Evolutionary conservation across 257 asterid genomes (phyloP).

Genomic region (Solanum pinnatisectum): DNA sequence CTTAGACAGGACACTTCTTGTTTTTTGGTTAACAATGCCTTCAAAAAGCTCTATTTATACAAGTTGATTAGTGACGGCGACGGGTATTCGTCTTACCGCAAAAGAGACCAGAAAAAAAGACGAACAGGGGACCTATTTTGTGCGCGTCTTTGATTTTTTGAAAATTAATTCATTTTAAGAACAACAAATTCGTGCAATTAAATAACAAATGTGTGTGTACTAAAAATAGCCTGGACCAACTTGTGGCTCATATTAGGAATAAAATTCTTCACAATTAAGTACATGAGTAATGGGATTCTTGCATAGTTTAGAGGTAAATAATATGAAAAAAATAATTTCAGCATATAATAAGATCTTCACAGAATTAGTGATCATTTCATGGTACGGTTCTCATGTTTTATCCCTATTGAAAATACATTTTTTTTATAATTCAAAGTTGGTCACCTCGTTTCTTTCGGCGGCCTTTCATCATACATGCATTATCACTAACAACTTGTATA

Average conservation of each 20-base stretch:
- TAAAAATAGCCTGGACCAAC: not conserved
- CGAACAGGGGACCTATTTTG: too few relatives aligned
- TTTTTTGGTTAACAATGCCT: not conserved
- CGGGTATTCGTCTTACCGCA: not conserved
- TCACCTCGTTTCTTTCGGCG: not conserved
- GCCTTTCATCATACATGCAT: not conserved
- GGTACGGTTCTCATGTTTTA: too few relatives aligned
- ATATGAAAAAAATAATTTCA: too few relatives aligned
- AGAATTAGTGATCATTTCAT: not conserved
- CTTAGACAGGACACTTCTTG: not conserved
- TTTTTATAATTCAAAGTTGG: not conserved
- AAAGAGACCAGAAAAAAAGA: not conserved
- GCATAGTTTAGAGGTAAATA: not conserved
- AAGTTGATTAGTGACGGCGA: not conserved
- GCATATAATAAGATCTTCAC: too few relatives aligned
- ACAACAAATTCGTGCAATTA: too few relatives aligned
- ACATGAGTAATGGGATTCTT: not conserved
- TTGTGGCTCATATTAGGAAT: not conserved
- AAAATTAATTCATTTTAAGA: too few relatives aligned
- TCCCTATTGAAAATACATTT: not conserved
- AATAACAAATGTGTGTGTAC: too few relatives aligned
- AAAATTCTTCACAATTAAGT: too few relatives aligned
- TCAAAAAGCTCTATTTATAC: not conserved
- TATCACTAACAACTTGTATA: not conserved
- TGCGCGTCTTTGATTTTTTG: too few relatives aligned